Evolutionary conservation across 164 flowering plant genomes (phyloP).

Genomic region (Amborella trichopoda): DNA sequence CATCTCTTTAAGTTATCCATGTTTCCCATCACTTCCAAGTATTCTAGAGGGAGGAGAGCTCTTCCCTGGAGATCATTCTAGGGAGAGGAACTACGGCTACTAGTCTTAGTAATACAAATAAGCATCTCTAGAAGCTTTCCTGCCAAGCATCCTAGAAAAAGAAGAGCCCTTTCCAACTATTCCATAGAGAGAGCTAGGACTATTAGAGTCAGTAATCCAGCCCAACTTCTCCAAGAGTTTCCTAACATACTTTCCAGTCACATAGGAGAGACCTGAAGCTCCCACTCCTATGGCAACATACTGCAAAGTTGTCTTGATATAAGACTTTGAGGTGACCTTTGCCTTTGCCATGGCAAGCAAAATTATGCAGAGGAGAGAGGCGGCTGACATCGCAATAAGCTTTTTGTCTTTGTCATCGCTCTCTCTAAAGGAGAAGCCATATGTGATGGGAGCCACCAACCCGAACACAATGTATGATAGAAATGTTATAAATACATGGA

Average conservation of each 20-base stretch:
- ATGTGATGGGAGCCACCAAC: constrained; percentile 29
- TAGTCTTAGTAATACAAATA: no score
- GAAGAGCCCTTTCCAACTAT: no score
- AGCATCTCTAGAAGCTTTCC: no score
- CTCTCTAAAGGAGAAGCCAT: constrained; percentile 35
- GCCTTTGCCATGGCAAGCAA: constrained; percentile 37
- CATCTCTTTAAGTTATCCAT: no score
- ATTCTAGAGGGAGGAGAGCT: no score
- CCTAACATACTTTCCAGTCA: constrained; percentile 16
- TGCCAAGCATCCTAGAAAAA: no score
- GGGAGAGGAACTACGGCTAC: no score
- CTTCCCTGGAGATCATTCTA: no score
- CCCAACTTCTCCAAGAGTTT: constrained; percentile 13
- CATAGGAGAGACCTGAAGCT: constrained; percentile 26
- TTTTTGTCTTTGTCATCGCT: constrained; percentile 27
- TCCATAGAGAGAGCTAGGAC: no score
- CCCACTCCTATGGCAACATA: constrained; percentile 12
- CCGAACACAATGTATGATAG: constrained; percentile 51
- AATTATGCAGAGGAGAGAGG: constrained; percentile 30
- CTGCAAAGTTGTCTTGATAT: constrained; percentile 18
- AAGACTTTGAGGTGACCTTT: constrained; percentile 13
- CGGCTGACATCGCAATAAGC: constrained; percentile 28
- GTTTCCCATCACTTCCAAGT: no score
- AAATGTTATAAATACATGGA: constrained; percentile 38
- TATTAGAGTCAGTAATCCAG: constrained; percentile 1